Base-by-base conservation (phyloP, 371 early-diverging fungal species). In the Syncephalis plumigaleata region DNA sequence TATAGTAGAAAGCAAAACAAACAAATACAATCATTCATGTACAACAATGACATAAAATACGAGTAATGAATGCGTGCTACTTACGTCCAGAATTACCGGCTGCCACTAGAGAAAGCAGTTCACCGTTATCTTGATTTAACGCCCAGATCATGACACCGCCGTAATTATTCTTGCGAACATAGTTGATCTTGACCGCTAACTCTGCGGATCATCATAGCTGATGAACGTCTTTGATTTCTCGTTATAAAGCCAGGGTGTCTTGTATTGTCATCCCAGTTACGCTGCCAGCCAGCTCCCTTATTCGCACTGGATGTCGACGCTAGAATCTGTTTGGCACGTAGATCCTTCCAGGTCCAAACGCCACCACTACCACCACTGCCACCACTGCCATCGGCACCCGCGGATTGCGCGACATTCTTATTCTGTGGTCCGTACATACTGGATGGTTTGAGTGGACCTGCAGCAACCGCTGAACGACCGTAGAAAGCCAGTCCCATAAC, bases 201-300 rank as follows among this genome's bases (percentile, higher is more conserved):
- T 76, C 17, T 56, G 48, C 16, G 72, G 67, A 54, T 79, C 78
- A 48, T 80, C 80, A 50, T 77, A 82, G 11, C 74, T 70, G 31
- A 82, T 66, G 45, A 68, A 77, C 0, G 58, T 64, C 36, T 68
- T 64, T 31, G 59, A 57, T 1, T 58, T 46, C 2, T 67, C 56
- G 42, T 75, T 73, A 62, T 71, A 79, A 48, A 81, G 55, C 82
- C 81, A 79, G 20, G 81, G 81, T 0, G 80, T 79, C 55, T 55
- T n/a, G 75, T 63, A 9, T 54, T 55, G 18, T 63, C 50, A 45
- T 81, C 83, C 77, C 74, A 78, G 49, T 71, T 56, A 17, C 74
- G 69, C 11, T 55, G 53, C 71, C 69, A 77, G 9, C 39, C 44
- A 22, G 36, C 18, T 2, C 56, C 54, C 0, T 61, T 63, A 36